Evolutionary conservation across 116 monocot genomes (phyloP).

Genomic region (Phalaenopsis hybrid): DNA sequence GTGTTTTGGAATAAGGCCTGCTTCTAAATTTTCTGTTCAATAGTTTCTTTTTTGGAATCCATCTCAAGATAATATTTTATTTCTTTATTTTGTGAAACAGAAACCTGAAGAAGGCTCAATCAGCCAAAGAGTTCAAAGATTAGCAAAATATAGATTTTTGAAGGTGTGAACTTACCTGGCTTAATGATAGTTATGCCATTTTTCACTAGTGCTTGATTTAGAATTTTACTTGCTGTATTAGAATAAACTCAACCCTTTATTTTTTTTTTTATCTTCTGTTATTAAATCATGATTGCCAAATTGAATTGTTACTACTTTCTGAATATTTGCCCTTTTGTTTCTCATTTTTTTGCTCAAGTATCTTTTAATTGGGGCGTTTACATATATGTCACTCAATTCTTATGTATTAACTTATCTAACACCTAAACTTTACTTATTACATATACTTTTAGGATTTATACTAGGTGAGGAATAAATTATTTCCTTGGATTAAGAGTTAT

Average conservation of each 20-base stretch:
- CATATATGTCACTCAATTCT: too few species aligned
- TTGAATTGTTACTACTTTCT: not conserved
- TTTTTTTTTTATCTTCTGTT: not conserved
- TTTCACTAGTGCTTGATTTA: slow-evolving; percentile 1
- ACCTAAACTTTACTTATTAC: too few species aligned
- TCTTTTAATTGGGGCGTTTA: not conserved
- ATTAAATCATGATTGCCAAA: not conserved
- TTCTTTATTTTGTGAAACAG: slow-evolving; percentile 34
- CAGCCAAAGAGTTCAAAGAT: slow-evolving; percentile 90
- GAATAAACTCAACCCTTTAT: not conserved
- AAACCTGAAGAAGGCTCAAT: slow-evolving; percentile 99
- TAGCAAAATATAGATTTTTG: slow-evolving; percentile 92
- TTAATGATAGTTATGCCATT: not conserved
- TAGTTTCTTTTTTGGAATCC: not conserved
- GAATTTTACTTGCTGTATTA: not conserved
- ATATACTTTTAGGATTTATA: too few species aligned
- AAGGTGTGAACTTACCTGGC: slow-evolving; percentile 44
- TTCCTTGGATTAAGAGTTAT: too few species aligned
- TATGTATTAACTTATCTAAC: too few species aligned
- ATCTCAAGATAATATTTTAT: not conserved
- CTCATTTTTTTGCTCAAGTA: not conserved
- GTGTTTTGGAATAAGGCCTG: not conserved
- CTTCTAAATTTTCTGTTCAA: not conserved
- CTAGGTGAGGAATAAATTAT: too few species aligned
- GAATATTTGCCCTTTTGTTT: not conserved